phyloP scores from a whole-genome alignment of 352 stramenopile species.

The Pythium scleroteichum region DNA sequence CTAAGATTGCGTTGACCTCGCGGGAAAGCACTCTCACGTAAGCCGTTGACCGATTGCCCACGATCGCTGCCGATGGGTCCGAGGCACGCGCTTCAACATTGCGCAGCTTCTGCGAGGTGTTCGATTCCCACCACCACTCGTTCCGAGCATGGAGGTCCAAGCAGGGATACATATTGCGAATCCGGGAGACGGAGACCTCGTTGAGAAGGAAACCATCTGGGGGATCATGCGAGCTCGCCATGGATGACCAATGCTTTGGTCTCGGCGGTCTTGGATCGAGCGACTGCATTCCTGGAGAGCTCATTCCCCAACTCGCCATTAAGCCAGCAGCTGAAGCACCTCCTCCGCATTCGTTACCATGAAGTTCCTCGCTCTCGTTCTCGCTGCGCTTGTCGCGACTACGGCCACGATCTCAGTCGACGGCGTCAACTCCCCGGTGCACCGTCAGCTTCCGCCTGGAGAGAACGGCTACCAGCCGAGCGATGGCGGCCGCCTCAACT shows the following conservation, averaged over 20 bases:
- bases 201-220: too few species aligned
- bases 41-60: background rate
- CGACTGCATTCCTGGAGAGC: background rate
- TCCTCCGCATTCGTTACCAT: background rate
- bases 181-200: too few species aligned
- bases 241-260: too few species aligned
- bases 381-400: constrained; percentile 1
- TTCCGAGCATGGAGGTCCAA: too few species aligned
- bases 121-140: too few species aligned
- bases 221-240: too few species aligned
- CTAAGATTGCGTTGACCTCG: background rate
- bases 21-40: background rate
- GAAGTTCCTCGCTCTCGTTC: constrained; percentile 6
- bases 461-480: background rate
- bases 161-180: too few species aligned
- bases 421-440: background rate
- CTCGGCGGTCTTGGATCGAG: background rate
- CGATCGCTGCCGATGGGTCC: background rate
- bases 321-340: background rate
- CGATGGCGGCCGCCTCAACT: background rate
- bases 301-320: constrained; percentile 7
- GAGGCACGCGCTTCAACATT: constrained; percentile 7
- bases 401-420: background rate
- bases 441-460: background rate
- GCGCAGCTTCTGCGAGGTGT: too few species aligned